Percentiles rank a stretch among this genome's conserved stretches.
Conservation (phyloP, 2,329 filamentous ascomycete species). For the Chalara sp. region DNA sequence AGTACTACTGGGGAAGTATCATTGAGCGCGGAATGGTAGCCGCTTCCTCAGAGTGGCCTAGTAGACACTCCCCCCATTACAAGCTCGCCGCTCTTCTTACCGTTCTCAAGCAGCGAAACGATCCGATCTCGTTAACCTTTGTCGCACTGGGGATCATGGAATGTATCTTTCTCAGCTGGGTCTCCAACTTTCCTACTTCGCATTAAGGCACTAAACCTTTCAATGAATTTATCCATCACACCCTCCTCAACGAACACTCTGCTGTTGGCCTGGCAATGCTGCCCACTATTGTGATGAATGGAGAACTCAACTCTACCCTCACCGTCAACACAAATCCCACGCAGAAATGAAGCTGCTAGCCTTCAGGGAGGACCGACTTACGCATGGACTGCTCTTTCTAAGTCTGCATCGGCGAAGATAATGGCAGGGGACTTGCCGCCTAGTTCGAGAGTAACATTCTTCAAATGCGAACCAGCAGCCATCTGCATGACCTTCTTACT, state of each 20-base stretch:
- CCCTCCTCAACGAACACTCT: conserved; percentile 58
- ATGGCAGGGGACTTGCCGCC: conserved; percentile 57
- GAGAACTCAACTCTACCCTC: conserved; percentile 6
- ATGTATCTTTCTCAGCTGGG: conserved; percentile 7
- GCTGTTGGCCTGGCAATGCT: conserved; percentile 46
- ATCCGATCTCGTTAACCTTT: conserved; percentile 32
- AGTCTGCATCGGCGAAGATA: conserved; percentile 54
- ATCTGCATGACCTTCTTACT: conserved; percentile 65
- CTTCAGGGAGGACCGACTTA: conserved; percentile 44
- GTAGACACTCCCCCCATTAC: conserved; percentile 1
- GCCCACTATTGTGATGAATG: conserved; percentile 14
- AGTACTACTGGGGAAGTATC: too few species aligned
- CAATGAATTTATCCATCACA: conserved; percentile 48
- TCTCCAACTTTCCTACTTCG: conserved; percentile 12
- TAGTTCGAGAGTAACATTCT: conserved; percentile 56
- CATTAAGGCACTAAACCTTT: conserved; percentile 16
- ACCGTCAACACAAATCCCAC: too few species aligned
- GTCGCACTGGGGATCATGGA: conserved; percentile 17
- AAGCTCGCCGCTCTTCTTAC: conserved; percentile 4
- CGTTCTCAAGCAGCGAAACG: conserved; percentile 1
- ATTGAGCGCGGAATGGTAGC: too few species aligned
- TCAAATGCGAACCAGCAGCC: conserved; percentile 49
- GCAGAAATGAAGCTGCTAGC: conserved; percentile 38
- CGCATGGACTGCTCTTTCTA: conserved; percentile 2
- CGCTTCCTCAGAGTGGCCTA: too few species aligned